Conservation (phyloP, 2,329 filamentous ascomycete genomes). For the Cytospora chrysosperma region DNA sequence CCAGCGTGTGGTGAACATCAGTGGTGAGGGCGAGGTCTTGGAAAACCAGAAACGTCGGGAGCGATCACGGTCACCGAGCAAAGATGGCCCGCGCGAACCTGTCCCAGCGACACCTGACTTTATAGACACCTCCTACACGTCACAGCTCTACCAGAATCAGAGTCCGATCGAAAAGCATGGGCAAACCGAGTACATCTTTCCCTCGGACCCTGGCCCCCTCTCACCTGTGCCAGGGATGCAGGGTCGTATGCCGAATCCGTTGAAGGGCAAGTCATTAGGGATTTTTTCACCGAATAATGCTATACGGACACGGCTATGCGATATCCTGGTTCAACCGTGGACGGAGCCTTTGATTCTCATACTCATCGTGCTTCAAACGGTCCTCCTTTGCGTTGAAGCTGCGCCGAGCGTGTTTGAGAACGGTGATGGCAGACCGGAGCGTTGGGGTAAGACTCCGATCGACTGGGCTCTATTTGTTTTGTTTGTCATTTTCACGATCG, state of each 20-base stretch:
- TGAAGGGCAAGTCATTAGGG: slow-evolving; percentile 82
- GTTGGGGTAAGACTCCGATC: slow-evolving; percentile 67
- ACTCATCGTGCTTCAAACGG: slow-evolving; percentile 82
- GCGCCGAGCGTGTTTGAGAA: slow-evolving; percentile 66
- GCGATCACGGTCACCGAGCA: slow-evolving; percentile 55
- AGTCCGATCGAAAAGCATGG: slow-evolving; percentile 47
- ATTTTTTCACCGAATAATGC: slow-evolving; percentile 78
- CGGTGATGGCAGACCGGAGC: slow-evolving; percentile 56
- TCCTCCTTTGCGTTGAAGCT: slow-evolving; percentile 85
- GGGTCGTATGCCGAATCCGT: slow-evolving; percentile 63
- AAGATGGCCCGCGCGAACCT: slow-evolving; percentile 51
- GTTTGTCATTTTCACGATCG: slow-evolving; percentile 87
- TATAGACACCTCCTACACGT: slow-evolving; percentile 51
- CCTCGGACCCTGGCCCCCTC: slow-evolving; percentile 33
- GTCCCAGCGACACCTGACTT: slow-evolving; percentile 44
- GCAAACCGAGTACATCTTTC: slow-evolving; percentile 33
- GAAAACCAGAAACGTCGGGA: slow-evolving; percentile 67
- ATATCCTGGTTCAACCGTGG: slow-evolving; percentile 80
- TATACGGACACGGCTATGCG: slow-evolving; percentile 72
- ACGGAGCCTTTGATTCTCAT: slow-evolving; percentile 85
- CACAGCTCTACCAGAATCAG: slow-evolving; percentile 41
- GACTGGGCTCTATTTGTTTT: slow-evolving; percentile 81
- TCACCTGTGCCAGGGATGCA: slow-evolving; percentile 30
- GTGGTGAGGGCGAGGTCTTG: slow-evolving; percentile 82
- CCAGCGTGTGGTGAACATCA: slow-evolving; percentile 95